These are phyloP conservation scores for Kurtzmaniella natalensis DNA, from an alignment of 1,139 yeast species.

Conservation along the genomic window DNA sequence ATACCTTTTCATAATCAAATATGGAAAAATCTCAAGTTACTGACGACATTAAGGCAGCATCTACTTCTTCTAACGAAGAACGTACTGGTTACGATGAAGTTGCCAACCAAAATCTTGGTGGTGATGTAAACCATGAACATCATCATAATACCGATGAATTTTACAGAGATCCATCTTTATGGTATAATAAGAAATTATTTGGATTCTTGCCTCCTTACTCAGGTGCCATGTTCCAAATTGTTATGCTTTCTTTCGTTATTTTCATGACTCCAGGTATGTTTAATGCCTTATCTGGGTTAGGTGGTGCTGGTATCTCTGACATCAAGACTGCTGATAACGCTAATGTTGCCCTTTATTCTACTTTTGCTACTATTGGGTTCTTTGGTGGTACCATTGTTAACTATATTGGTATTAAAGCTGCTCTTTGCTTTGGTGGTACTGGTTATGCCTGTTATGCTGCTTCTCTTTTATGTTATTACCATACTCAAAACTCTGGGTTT, in stretches of 20 bases:
- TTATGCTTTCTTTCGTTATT: slow-evolving; percentile 45
- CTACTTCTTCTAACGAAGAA: slow-evolving; percentile 7
- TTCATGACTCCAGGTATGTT: slow-evolving; percentile 58
- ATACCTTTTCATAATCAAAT: not conserved
- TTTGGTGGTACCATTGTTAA: slow-evolving; percentile 59
- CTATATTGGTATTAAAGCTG: slow-evolving; percentile 44
- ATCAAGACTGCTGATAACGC: slow-evolving; percentile 47
- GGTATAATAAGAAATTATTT: slow-evolving; percentile 35
- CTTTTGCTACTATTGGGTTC: slow-evolving; percentile 56
- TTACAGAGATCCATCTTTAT: slow-evolving; percentile 10
- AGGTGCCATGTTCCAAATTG: slow-evolving; percentile 39
- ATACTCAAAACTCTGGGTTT: slow-evolving; percentile 47
- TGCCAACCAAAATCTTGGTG: slow-evolving; percentile 3
- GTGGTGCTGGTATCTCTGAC: slow-evolving; percentile 43
- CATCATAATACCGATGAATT: slow-evolving; percentile 1
- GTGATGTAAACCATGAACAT: too few relatives aligned
- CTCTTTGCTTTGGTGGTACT: slow-evolving; percentile 49
- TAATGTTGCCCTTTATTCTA: slow-evolving; percentile 50
- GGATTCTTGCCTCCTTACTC: slow-evolving; percentile 37
- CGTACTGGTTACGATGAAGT: not conserved
- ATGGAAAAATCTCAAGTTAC: not conserved
- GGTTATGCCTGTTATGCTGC: slow-evolving; percentile 56
- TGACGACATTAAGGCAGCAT: slow-evolving; percentile 4
- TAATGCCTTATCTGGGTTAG: slow-evolving; percentile 54
- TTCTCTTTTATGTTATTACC: slow-evolving; percentile 45